These are phyloP conservation scores for Sporobolomyces phaffii DNA, from an alignment of 768 basidiomycete species.

Conservation along the genomic window DNA sequence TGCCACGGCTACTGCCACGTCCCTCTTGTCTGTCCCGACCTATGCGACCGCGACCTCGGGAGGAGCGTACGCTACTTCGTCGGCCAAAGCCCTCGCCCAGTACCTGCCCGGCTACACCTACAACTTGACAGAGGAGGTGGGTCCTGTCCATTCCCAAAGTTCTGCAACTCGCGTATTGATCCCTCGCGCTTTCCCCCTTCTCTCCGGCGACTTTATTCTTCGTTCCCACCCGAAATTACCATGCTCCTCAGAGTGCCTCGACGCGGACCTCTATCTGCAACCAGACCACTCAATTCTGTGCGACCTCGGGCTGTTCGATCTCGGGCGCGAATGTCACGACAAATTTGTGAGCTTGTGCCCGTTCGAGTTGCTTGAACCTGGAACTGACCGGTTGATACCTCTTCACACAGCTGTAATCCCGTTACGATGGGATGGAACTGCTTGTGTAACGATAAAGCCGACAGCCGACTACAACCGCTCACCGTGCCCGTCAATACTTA, in stretches of 20 bases:
- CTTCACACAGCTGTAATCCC: constrained; percentile 12
- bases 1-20: constrained; percentile 4
- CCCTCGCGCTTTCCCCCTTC: neutral
- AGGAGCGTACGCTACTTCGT: neutral
- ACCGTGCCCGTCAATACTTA: constrained; percentile 19
- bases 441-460: constrained; percentile 11
- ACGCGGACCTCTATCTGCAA: constrained; percentile 26
- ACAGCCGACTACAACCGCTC: neutral
- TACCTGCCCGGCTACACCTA: constrained; percentile 16
- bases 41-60: constrained; percentile 1
- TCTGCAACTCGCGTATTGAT: too few species aligned
- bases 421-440: constrained; percentile 26
- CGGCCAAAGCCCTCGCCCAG: neutral
- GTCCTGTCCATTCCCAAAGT: neutral
- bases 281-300: constrained; percentile 20
- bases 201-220: neutral
- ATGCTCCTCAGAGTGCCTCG: neutral
- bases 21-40: neutral
- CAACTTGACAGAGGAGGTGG: constrained; percentile 28
- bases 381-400: neutral
- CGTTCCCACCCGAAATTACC: neutral
- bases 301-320: neutral
- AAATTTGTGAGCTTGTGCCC: constrained; percentile 20
- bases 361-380: neutral
- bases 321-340: constrained; percentile 3